Evolutionary conservation across 257 asterid species (phyloP).

Genomic region (Cordia subcordata): DNA sequence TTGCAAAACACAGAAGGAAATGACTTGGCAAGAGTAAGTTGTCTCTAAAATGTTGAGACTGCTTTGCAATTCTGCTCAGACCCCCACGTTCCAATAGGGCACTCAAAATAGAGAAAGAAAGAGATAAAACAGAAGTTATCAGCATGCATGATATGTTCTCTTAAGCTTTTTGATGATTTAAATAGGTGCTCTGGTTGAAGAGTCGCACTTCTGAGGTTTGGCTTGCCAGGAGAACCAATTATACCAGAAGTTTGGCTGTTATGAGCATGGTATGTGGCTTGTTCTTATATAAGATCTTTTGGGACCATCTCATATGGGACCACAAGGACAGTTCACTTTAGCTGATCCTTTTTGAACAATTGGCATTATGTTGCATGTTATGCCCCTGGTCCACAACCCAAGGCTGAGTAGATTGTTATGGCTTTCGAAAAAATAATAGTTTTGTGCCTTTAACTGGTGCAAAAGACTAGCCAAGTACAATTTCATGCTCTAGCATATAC

Average conservation of each 20-base stretch:
- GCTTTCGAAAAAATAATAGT: no score
- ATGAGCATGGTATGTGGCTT: constrained; percentile 86
- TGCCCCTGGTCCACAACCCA: no score
- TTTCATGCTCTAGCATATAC: no score
- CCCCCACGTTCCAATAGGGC: neutral
- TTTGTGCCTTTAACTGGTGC: no score
- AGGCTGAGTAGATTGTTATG: no score
- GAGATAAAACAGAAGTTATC: no score
- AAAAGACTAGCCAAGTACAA: no score
- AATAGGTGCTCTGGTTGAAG: constrained; percentile 94
- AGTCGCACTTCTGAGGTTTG: constrained; percentile 99
- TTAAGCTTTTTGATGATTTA: constrained; percentile 14
- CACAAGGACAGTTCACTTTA: neutral
- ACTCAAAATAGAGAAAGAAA: neutral
- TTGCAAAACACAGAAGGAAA: constrained; percentile 92
- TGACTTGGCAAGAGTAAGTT: constrained; percentile 84
- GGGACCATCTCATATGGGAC: neutral
- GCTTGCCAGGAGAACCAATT: constrained; percentile 96
- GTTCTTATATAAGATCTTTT: constrained; percentile 14
- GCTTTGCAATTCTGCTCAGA: neutral
- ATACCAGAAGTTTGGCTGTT: constrained; percentile 97
- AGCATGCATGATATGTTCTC: constrained; percentile 5
- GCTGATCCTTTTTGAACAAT: no score
- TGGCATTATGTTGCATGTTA: no score
- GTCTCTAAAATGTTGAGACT: neutral